A percentile compares a stretch with the other conserved stretches of the same genome.
Evolutionary conservation across 2,329 filamentous ascomycete species (phyloP).

Genomic region (Colletotrichum endophyticum): DNA sequence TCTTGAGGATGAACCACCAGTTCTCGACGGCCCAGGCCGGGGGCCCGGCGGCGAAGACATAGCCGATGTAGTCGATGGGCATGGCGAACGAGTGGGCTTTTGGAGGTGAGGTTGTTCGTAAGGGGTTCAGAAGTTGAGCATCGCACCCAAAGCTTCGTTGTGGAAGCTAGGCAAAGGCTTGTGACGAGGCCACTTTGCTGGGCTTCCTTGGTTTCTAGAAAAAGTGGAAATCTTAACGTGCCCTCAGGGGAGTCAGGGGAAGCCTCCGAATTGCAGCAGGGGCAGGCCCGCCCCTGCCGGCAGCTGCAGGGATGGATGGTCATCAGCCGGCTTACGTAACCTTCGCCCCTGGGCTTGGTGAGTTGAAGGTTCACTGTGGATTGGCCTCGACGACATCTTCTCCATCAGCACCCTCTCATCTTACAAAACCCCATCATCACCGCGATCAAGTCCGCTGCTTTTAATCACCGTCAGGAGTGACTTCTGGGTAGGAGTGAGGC

Average conservation of each 20-base stretch:
- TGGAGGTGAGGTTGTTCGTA: neutral
- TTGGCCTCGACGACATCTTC: neutral
- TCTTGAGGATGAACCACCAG: slow-evolving; percentile 46
- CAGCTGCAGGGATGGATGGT: neutral
- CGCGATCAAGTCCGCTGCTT: neutral
- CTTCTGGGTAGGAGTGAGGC: neutral
- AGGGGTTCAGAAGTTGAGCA: neutral
- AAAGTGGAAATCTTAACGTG: slow-evolving; percentile 3
- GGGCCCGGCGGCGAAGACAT: slow-evolving; percentile 51
- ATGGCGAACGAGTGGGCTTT: slow-evolving; percentile 38
- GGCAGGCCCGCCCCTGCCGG: neutral
- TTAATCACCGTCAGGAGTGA: neutral
- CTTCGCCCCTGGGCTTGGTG: neutral
- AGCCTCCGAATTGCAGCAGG: neutral
- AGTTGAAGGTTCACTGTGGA: neutral
- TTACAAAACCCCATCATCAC: neutral
- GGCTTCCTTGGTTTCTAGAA: slow-evolving; percentile 13
- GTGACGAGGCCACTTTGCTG: neutral
- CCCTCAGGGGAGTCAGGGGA: neutral
- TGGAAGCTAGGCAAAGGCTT: neutral
- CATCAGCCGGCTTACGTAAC: neutral
- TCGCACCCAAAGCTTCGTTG: neutral
- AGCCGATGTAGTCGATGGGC: slow-evolving; percentile 57
- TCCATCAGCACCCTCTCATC: neutral
- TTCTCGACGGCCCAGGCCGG: slow-evolving; percentile 54